Conservation (phyloP, 225 moss, liverwort and hornwort species). For the Polytrichum commune region DNA sequence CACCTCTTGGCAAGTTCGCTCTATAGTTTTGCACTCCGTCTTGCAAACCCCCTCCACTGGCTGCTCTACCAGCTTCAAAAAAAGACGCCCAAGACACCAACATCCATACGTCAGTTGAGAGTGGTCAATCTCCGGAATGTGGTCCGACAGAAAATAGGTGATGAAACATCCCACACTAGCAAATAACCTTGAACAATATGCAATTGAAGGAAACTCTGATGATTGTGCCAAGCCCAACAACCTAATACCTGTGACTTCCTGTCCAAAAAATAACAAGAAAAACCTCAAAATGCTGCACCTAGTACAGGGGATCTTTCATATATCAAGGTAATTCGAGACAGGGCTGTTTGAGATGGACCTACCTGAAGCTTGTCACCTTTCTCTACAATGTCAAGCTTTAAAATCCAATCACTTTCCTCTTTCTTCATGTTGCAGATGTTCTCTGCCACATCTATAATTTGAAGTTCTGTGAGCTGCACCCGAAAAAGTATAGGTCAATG, state of each 20-base stretch:
- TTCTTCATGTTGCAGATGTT: conserved; percentile 90
- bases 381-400: conserved; percentile 86
- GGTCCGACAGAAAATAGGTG: no score
- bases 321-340: no score
- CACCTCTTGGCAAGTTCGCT: conserved; percentile 88
- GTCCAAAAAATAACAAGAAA: background rate
- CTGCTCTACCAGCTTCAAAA: conserved; percentile 72
- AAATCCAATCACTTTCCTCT: conserved; percentile 87
- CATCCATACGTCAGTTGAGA: conserved; percentile 3
- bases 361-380: conserved; percentile 70
- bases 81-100: conserved; percentile 9
- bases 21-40: conserved; percentile 83
- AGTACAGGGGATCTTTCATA: no score
- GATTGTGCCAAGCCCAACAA: no score
- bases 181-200: no score
- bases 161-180: no score
- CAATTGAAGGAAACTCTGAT: no score
- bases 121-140: no score
- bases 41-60: conserved; percentile 78
- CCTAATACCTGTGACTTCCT: no score
- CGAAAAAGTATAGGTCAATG: background rate
- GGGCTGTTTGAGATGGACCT: no score
- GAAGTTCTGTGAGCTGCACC: conserved; percentile 69
- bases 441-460: conserved; percentile 69
- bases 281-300: background rate